Base-by-base conservation (phyloP, 768 basidiomycete species). In the Xerocomellus amylosporus region DNA sequence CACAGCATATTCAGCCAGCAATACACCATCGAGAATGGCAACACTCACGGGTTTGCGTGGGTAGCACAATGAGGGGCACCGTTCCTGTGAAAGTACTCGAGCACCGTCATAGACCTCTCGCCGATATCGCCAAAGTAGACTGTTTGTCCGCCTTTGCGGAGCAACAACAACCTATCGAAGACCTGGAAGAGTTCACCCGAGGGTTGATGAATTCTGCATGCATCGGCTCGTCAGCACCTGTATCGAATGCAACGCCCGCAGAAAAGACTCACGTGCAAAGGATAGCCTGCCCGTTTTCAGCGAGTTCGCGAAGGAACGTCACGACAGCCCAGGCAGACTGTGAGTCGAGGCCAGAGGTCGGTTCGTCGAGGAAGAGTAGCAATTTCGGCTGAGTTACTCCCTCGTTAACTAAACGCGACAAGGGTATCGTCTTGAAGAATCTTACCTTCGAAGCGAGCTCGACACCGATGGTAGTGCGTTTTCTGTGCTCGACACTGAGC, bases 71-170 rank as follows among this genome's bases (percentile, higher is more conserved):
- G 38, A 41, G 52, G 20, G 1, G 66, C 68, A 6, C 63, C 65
- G 24, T 65, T 59, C 31, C 49, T 53, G 34, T 67, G 42, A 24
- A 68, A 70, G 33, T 68, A 70, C 8, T 53, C 43, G 30, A 65
- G 57, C 50, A 68, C 38, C 2, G 49, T 57, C 36, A 40, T 56
- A 0, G 68, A 70, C 49, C 26, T 52, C 51, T 68, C 56, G 1
- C 67, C 66, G 4, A 68, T 57, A 33, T 72, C 70, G 10, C 87
- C 87, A 58, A 87, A 87, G 70, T 87, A 90, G 7, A 86, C 86
- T 3, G 78, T 85, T 60, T 87, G 72, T 43, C 83, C 83, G n/a
- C 83, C 82, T 22, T 73, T 70, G 22, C 77, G 75, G 8, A 83
- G 71, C 22, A 81, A 68, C 9, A 83, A 60, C 1, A 84, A 60